Percentiles rank a stretch among this genome's conserved stretches.
Conservation (phyloP, 2,329 filamentous ascomycete genomes). For the Cladosporium velox region DNA sequence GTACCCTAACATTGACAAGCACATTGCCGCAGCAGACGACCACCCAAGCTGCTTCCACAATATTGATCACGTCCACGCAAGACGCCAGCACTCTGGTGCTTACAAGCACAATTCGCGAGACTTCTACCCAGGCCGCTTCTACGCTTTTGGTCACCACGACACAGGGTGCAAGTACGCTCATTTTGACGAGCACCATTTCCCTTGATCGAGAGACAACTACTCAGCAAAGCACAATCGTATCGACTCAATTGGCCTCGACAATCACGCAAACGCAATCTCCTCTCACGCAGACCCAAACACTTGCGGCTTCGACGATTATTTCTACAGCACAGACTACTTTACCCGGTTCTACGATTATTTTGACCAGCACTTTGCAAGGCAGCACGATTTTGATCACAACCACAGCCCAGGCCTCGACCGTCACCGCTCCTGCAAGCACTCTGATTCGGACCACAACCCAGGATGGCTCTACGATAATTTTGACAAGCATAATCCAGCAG, state of each 20-base stretch:
- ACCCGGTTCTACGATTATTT: neutral
- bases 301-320: neutral
- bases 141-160: constrained; percentile 4
- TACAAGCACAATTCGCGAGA: neutral
- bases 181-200: neutral
- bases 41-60: neutral
- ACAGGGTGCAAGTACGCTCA: neutral
- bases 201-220: neutral
- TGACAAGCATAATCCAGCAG: neutral
- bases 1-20: neutral
- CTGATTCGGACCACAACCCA: neutral
- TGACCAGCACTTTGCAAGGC: neutral
- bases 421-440: neutral
- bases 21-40: neutral
- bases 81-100: neutral
- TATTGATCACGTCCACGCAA: neutral
- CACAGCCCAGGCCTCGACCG: neutral
- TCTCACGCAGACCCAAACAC: neutral
- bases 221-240: neutral
- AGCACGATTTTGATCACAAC: neutral
- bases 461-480: neutral
- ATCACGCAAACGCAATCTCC: neutral
- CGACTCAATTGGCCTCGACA: neutral
- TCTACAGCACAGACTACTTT: neutral
- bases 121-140: neutral